Base-by-base conservation (phyloP, 768 basidiomycete species). In the Paxillus ammoniavirescens region DNA sequence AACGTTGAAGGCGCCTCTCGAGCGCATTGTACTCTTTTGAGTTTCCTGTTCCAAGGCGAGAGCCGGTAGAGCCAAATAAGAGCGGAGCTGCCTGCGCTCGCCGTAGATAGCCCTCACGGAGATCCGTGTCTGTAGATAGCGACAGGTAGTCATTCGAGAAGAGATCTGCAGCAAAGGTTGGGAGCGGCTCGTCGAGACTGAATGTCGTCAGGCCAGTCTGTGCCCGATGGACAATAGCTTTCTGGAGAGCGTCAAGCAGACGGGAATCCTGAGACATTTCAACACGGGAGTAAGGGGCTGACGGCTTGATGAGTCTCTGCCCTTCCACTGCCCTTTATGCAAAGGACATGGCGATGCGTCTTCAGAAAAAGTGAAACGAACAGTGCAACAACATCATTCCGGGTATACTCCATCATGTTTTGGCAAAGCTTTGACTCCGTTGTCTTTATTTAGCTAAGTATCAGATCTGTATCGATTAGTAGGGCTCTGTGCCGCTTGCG, bases 61-160 rank as follows among this genome's bases (percentile, higher is more conserved):
- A 81, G 5, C 81, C 81, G 4, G 76, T 73, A 9, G 82, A 73
- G 9, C 83, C 81, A 48, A 79, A 60, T 23, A 80, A 60, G 1
- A 31, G 54, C 36, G 53, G 59, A 10, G 47, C 55, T 5, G 54
- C 49, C 13, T 73, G 64, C 6, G 60, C 51, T 8, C 59, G 49
- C 14, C 75, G 56, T 63, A 79, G 73, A 13, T 62, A 57, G 14
- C 51, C 23, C 4, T 74, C 72, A 7, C 55, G 47, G 1, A 80
- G 66, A 2, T 54, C 47, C 0, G 55, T 41, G 42, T 74, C 73
- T 2, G 64, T 61, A 5, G 77, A 68, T 2, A 82, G 60, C 1
- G 79, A 78, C 10, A 82, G 70, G 56, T 81, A 82, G 58, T 82
- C 78, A 49, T 79, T 82, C 7, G 80, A 77, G 38, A 74, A 75